phyloP scores from a whole-genome alignment of 805 yeast genomes.

The Saturnispora quitensis region DNA sequence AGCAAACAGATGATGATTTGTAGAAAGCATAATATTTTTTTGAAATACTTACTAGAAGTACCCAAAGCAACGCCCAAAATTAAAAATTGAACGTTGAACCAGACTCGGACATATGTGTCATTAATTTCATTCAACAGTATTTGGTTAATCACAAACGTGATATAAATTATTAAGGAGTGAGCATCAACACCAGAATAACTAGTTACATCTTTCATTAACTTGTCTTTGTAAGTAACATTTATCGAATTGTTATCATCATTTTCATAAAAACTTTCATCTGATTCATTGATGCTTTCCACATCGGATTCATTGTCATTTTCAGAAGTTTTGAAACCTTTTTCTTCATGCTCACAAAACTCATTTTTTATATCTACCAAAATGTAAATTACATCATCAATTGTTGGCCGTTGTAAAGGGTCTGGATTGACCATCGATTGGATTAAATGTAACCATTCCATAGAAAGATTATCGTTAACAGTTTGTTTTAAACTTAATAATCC shows the following conservation, averaged over 20 bases:
- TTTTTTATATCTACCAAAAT: not conserved
- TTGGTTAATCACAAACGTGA: constrained; percentile 1
- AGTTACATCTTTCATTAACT: not conserved
- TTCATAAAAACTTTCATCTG: not conserved
- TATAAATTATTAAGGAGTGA: not conserved
- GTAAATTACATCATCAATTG: not conserved
- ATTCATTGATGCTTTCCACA: not conserved
- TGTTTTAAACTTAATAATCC: constrained; percentile 15
- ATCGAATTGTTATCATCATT: constrained; percentile 1
- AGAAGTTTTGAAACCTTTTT: not conserved
- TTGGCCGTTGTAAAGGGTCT: constrained; percentile 34
- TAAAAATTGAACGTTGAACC: constrained; percentile 7
- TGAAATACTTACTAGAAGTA: not conserved
- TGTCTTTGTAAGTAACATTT: constrained; percentile 2
- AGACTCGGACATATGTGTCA: not conserved
- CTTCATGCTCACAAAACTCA: not conserved
- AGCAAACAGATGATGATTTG: not conserved
- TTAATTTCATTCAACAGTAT: constrained; percentile 1
- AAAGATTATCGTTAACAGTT: constrained; percentile 20
- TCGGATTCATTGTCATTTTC: not conserved
- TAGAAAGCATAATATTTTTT: not conserved
- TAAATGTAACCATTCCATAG: constrained; percentile 30
- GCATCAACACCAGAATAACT: constrained; percentile 2
- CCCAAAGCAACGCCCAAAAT: constrained; percentile 7
- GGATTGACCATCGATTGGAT: constrained; percentile 15